Base-by-base conservation (phyloP, 768 basidiomycete genomes). In the Kwoniella sp. region DNA sequence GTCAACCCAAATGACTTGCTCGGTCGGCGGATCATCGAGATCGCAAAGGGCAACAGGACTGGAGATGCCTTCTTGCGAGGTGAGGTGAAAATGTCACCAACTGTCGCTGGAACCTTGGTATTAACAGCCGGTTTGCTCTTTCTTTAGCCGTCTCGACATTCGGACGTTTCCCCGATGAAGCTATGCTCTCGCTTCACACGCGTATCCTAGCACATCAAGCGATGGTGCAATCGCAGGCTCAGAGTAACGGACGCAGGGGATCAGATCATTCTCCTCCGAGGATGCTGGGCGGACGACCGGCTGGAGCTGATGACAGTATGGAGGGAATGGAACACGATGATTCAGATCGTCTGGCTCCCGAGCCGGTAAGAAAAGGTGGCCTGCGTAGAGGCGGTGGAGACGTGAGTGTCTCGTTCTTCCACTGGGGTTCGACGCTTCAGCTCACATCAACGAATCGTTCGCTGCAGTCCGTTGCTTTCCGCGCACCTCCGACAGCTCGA, bases 1-100 rank as follows among this genome's bases (percentile, higher is more conserved):
- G 78, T 92, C 65, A 91, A 91, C 73, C 90, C 90, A 0, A 95
- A 94, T 77, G 90, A 91, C 70, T 81, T 90, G 2, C 85, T 95
- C 23, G 92, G 92, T 2, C 84, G 86, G 67, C 83, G 89, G 63
- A 90, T 94, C 34, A 87, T 88, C 26, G 89, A 90, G 72, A 89
- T 94, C 65, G 91, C 91, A 5, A 88, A 86, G 79, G 86, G 86
- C 0, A 90, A 87, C 71, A 71, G 86, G 23, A 84, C 86, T 13
- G 87, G 84, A 2, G 76, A 79, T 25, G 74, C 76, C 11, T 92
- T 93, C 78, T 85, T 87, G 52, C 84, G 84, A 81, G 90, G 90
- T 90, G n/a, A n/a, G n/a, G n/a, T n/a, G n/a, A n/a, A n/a, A n/a
- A 64, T 52, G 83, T 75, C 20, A 22, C 9, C 9, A 50, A 38